phyloP scores from a whole-genome alignment of 106 monocot genomes.

The Apostasia shenzhenica region DNA sequence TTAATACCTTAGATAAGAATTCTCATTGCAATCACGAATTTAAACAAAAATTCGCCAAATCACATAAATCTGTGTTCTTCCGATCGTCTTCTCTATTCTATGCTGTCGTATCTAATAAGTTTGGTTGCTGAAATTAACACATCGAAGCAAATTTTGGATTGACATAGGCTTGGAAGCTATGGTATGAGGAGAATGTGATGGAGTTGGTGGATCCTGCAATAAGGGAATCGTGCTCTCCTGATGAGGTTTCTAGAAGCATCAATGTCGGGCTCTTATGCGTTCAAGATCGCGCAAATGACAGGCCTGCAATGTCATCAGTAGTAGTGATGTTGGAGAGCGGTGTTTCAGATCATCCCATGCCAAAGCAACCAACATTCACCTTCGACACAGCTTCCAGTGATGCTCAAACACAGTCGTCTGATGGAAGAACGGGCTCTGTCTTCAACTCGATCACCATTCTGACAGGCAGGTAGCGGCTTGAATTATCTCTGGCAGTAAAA shows the following conservation, averaged over 20 bases:
- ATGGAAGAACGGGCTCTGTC: not conserved
- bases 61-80: too few species aligned
- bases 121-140: too few species aligned
- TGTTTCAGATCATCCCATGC: not conserved
- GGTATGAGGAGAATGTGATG: slow-evolving; percentile 13
- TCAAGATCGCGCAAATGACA: slow-evolving; percentile 16
- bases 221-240: not conserved
- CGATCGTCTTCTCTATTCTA: too few species aligned
- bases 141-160: not conserved
- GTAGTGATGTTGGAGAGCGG: slow-evolving; percentile 25
- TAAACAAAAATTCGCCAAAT: too few species aligned
- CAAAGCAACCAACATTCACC: slow-evolving; percentile 5
- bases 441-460: slow-evolving; percentile 1
- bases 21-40: too few species aligned
- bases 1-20: too few species aligned
- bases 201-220: slow-evolving; percentile 7
- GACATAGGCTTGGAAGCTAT: slow-evolving; percentile 22
- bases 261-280: slow-evolving; percentile 20
- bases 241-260: slow-evolving; percentile 15
- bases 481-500: not conserved
- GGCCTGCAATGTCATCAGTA: slow-evolving; percentile 13
- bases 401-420: not conserved
- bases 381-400: not conserved
- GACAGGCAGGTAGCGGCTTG: not conserved
- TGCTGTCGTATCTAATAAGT: too few species aligned